Conservation (phyloP, 176 grass and related monocot genomes). For the Tillandsia leiboldiana region DNA sequence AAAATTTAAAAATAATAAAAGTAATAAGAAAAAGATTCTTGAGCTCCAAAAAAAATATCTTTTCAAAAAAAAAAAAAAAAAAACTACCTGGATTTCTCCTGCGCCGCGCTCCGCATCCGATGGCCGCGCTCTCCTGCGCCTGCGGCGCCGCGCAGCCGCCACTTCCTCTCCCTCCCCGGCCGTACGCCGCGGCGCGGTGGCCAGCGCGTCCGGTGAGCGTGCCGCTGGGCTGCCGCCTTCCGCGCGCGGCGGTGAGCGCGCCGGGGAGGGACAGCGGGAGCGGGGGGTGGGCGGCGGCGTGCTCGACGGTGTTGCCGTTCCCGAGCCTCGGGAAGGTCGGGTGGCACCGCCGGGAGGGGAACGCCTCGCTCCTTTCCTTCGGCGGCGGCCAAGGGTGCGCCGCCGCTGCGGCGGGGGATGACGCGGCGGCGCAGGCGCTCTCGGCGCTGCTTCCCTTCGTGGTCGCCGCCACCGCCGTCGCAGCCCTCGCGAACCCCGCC, state of each 20-base stretch:
- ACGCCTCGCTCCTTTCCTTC: slow-evolving; percentile 47
- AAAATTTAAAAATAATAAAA: no score
- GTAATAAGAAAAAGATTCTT: no score
- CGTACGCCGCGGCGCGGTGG: neutral
- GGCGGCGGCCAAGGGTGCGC: neutral
- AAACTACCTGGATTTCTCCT: neutral
- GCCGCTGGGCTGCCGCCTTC: neutral
- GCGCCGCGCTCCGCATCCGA: neutral
- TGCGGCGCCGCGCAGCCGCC: neutral
- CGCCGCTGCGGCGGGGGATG: neutral
- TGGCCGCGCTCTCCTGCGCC: slow-evolving; percentile 15
- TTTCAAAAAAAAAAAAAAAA: no score
- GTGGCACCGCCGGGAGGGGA: slow-evolving; percentile 42
- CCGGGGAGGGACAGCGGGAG: neutral
- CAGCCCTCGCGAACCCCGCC: slow-evolving; percentile 59
- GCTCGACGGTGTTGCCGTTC: slow-evolving; percentile 37
- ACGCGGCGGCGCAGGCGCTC: slow-evolving; percentile 30
- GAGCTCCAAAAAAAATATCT: no score
- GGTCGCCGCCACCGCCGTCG: slow-evolving; percentile 60
- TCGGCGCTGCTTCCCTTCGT: slow-evolving; percentile 66
- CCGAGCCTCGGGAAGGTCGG: slow-evolving; percentile 37
- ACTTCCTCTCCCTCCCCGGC: neutral
- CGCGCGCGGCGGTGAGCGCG: neutral
- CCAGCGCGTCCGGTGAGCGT: neutral
- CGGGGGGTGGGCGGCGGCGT: slow-evolving; percentile 24